A percentile compares a stretch with the other conserved stretches of the same genome.
Evolutionary conservation across 371 early-diverging fungal species (phyloP).

Genomic region (Mucor velutinosus): DNA sequence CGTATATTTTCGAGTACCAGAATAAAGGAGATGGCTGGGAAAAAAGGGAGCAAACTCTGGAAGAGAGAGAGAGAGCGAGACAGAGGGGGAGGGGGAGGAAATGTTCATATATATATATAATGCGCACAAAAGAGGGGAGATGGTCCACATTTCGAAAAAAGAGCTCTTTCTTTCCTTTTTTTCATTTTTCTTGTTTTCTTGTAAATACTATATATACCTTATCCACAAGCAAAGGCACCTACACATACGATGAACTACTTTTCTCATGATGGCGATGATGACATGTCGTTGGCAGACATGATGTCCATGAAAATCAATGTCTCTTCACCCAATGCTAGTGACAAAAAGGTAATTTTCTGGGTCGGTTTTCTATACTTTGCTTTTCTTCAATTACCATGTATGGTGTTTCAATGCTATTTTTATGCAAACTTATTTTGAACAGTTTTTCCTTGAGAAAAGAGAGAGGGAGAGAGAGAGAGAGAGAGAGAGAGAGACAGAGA

Average conservation of each 20-base stretch:
- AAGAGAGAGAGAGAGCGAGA: not conserved
- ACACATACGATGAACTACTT: not conserved
- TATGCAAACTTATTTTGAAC: not conserved
- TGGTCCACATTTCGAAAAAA: slow-evolving; percentile 14
- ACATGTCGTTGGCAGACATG: slow-evolving; percentile 22
- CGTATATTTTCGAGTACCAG: not conserved
- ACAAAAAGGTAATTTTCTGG: slow-evolving; percentile 17
- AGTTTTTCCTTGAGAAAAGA: not conserved
- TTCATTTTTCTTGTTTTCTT: not conserved
- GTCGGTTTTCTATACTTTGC: not conserved
- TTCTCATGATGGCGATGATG: slow-evolving; percentile 18
- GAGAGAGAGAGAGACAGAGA: not conserved
- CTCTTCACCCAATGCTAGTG: slow-evolving; percentile 3
- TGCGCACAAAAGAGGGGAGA: slow-evolving; percentile 4
- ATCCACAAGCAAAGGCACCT: not conserved
- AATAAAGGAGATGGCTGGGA: not conserved
- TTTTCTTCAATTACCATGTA: not conserved
- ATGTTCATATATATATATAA: not conserved
- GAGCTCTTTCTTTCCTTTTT: slow-evolving; percentile 3
- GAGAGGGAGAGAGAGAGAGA: not conserved
- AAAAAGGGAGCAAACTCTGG: not conserved
- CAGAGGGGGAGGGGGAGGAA: not conserved
- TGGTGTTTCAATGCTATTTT: slow-evolving; percentile 5
- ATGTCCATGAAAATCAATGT: slow-evolving; percentile 16
- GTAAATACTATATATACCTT: not conserved